These are phyloP conservation scores for Candida parachauliodes DNA, from an alignment of 805 yeast species.

Conservation along the genomic window DNA sequence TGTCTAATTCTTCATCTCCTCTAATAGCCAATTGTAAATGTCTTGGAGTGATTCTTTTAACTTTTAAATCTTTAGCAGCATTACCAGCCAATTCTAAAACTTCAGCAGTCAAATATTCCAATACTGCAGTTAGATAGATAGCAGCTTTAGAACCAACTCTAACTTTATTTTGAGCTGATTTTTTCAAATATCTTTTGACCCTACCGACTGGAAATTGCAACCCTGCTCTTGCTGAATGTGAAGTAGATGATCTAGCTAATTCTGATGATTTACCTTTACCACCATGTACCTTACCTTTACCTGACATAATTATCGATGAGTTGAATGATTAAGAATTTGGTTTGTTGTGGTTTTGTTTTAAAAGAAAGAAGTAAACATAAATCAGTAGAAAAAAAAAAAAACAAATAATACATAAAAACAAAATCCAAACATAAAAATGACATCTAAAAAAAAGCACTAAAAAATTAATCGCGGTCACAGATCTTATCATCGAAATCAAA, in stretches of 20 bases:
- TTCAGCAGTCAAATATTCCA: constrained; percentile 95
- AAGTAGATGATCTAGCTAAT: constrained; percentile 66
- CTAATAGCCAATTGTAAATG: constrained; percentile 95
- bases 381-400: constrained; percentile 2
- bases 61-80: constrained; percentile 94
- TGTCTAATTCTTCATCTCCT: constrained; percentile 96
- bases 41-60: constrained; percentile 96
- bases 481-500: too few relatives aligned
- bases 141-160: constrained; percentile 88
- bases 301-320: constrained; percentile 53
- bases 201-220: constrained; percentile 98
- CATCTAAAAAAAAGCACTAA: too few relatives aligned
- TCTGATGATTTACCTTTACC: constrained; percentile 92
- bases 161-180: constrained; percentile 76
- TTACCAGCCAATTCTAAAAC: constrained; percentile 97
- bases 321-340: too few relatives aligned
- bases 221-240: constrained; percentile 94
- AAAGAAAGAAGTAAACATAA: constrained; percentile 8
- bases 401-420: neutral
- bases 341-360: constrained; percentile 9
- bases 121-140: constrained; percentile 90
- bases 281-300: constrained; percentile 87
- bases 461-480: too few relatives aligned
- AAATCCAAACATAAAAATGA: constrained; percentile 3
- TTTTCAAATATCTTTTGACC: constrained; percentile 93